These are phyloP conservation scores for Andrographis paniculata DNA, from an alignment of 305 asterid species.

Conservation along the genomic window DNA sequence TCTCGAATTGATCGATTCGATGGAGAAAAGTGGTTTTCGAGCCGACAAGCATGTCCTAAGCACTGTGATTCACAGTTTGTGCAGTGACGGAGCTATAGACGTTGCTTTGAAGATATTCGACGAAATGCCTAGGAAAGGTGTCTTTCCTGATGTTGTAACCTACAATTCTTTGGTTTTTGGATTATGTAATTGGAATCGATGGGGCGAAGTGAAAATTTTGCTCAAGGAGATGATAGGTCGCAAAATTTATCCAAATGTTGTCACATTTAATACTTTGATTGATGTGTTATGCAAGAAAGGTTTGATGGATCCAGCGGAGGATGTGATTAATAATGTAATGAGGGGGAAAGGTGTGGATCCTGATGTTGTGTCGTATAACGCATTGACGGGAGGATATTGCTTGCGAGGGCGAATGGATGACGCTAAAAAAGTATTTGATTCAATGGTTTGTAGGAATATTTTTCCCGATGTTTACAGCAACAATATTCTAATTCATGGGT, in stretches of 20 bases:
- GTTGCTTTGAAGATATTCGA: conserved; percentile 3
- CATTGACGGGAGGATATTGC: neutral
- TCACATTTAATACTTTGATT: neutral
- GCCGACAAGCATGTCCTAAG: neutral
- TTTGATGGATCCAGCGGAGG: neutral
- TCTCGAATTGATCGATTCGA: neutral
- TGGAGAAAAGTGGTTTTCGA: neutral
- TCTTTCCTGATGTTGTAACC: neutral
- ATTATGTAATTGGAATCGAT: neutral
- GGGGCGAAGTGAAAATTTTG: neutral
- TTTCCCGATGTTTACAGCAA: neutral
- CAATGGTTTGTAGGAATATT: neutral
- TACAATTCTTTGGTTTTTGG: conserved; percentile 11
- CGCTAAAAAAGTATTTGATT: neutral
- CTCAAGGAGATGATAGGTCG: neutral
- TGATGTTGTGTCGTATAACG: neutral
- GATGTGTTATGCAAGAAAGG: neutral
- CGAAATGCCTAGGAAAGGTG: neutral
- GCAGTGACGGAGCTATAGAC: conserved; percentile 1
- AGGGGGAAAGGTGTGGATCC: neutral
- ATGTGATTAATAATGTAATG: neutral
- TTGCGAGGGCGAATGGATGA: neutral
- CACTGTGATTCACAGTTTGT: neutral
- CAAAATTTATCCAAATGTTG: neutral
- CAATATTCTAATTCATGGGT: neutral